Evolutionary conservation across 805 yeast genomes (phyloP), one percentile per base, ranked within the genome.

Genomic region (Saturnispora besseyi): DNA sequence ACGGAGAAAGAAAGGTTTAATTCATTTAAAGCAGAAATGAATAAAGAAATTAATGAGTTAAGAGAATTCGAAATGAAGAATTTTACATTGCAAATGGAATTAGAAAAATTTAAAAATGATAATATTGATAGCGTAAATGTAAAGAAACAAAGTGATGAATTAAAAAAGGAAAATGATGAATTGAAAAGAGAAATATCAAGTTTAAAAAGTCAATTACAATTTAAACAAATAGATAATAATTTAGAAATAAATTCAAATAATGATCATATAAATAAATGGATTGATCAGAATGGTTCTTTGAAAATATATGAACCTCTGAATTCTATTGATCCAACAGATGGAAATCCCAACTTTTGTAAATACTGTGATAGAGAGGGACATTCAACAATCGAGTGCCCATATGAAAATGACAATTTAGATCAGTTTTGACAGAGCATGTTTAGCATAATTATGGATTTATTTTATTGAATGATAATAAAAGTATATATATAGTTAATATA

Each of bases 301-400:
- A 49, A 44, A 30, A 70, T 81, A 1, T 79, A 76, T 51, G 63
- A 67, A 37, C 84, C 87, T 0, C 67, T 69, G 4, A 62, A 57
- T 1, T 64, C 66, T 21, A 60, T 66, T 12, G 93, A 87, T 62
- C 84, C 90, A 0, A 73, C 89, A 0, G 79, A 79, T 2, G 96
- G 96, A 1, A 74, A 90, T 41, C 69, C 69, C 28, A 74, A 78
- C 54, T 91, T 96, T 96, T 91, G 99, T 68, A 96, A 95, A 0
- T 71, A 88, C 48, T 91, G 99, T 68, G 98, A 91, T 63, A 71
- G 87, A 49, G 81, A 79, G 42, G 99, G 98, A 0, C 99, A 91
- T 62, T 82, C 81, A 44, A 84, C 93, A 55, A 72, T 82, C 30
- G 88, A 88, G 50, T 91, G 99, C 66, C 96, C 96, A 0, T 88